These are phyloP conservation scores for Orobanche coerulescens DNA, from an alignment of 257 asterid species.

Conservation along the genomic window DNA sequence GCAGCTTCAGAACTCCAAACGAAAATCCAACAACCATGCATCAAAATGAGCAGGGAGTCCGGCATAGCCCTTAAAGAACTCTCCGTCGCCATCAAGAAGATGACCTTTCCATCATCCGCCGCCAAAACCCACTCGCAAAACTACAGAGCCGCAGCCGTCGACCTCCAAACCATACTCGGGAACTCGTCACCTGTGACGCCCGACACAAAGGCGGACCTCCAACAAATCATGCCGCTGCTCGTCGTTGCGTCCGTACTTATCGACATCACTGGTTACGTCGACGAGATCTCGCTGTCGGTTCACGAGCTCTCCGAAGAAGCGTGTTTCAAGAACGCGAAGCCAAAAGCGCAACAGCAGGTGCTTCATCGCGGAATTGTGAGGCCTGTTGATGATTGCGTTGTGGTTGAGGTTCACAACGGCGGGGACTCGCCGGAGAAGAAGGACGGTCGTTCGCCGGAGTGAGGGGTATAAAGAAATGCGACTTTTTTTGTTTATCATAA, in stretches of 20 bases:
- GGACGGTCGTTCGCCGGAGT: not conserved
- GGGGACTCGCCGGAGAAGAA: constrained; percentile 20
- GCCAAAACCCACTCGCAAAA: constrained; percentile 22
- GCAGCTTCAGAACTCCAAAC: constrained; percentile 26
- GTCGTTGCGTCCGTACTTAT: constrained; percentile 45
- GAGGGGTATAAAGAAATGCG: not conserved
- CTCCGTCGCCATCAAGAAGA: constrained; percentile 35
- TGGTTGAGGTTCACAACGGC: constrained; percentile 18
- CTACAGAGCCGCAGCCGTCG: constrained; percentile 31
- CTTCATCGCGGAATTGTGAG: constrained; percentile 52
- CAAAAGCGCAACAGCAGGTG: constrained; percentile 25
- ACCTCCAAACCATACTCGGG: constrained; percentile 28
- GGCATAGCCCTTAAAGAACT: constrained; percentile 41
- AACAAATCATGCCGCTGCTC: constrained; percentile 36
- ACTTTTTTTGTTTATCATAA: not conserved
- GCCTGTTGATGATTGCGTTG: constrained; percentile 32
- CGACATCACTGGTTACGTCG: constrained; percentile 38
- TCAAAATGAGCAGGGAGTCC: constrained; percentile 40
- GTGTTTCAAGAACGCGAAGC: constrained; percentile 22
- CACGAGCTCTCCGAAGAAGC: constrained; percentile 44
- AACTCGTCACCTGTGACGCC: not conserved
- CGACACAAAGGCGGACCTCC: constrained; percentile 21
- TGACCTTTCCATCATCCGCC: constrained; percentile 28
- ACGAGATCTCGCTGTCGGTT: constrained; percentile 32
- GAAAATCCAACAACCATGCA: constrained; percentile 34